Conservation (phyloP, 2,329 filamentous ascomycete species). For the Botrytis aclada region DNA sequence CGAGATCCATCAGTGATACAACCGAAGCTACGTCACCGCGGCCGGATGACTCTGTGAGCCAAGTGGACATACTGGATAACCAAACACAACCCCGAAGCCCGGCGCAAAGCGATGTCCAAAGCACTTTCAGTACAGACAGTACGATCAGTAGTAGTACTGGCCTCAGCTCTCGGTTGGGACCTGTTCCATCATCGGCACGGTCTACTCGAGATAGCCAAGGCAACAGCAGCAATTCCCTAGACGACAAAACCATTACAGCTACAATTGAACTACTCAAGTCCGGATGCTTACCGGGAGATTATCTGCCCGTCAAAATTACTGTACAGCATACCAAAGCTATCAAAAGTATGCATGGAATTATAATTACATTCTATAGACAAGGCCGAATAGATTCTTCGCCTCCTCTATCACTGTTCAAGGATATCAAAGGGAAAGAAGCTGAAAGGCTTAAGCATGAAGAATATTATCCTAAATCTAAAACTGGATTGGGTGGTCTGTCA, state of each 20-base stretch:
- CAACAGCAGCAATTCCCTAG: conserved; percentile 51
- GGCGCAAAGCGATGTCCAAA: conserved; percentile 55
- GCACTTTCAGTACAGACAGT: conserved; percentile 70
- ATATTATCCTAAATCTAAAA: conserved; percentile 81
- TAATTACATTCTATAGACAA: conserved; percentile 87
- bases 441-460: conserved; percentile 68
- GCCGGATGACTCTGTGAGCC: conserved; percentile 37
- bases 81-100: conserved; percentile 47
- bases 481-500: conserved; percentile 81
- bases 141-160: conserved; percentile 41
- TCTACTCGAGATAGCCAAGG: conserved; percentile 47
- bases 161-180: conserved; percentile 45
- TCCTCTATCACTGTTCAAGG: conserved; percentile 48
- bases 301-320: conserved; percentile 72
- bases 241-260: conserved; percentile 76
- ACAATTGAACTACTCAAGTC: conserved; percentile 79
- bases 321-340: conserved; percentile 87
- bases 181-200: conserved; percentile 38
- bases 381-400: conserved; percentile 81
- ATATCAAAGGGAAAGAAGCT: conserved; percentile 57
- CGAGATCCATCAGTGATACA: conserved; percentile 28
- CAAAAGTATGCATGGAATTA: conserved; percentile 88
- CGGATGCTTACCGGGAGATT: conserved; percentile 83
- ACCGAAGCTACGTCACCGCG: conserved; percentile 27
- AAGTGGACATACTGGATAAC: conserved; percentile 38